These are phyloP conservation scores for Linnemannia schmuckeri DNA, from an alignment of 192 early-diverging fungal genomes.

Conservation along the genomic window DNA sequence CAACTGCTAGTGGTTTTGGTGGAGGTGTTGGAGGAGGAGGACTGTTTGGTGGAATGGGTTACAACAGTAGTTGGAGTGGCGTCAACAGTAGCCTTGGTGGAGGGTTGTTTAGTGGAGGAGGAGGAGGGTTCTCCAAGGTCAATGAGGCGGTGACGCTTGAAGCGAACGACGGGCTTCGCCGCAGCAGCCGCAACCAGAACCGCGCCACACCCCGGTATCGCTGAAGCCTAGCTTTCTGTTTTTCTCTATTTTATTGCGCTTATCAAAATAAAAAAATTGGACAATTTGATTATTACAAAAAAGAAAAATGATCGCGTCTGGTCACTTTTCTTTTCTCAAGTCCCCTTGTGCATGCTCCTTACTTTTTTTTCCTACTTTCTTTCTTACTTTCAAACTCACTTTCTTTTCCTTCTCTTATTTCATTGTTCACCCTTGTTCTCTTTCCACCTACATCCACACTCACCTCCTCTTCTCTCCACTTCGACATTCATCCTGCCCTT, in stretches of 20 bases:
- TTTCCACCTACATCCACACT: neutral
- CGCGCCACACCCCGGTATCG: neutral
- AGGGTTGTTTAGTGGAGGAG: neutral
- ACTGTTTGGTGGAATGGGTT: neutral
- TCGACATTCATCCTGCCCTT: neutral
- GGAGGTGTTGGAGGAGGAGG: neutral
- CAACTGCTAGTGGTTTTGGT: neutral
- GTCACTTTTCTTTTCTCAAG: too few relatives aligned
- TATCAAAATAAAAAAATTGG: constrained; percentile 2
- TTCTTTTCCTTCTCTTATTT: neutral
- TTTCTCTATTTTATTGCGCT: too few relatives aligned
- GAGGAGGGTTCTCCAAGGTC: neutral
- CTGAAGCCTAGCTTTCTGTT: neutral
- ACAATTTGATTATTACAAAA: too few relatives aligned
- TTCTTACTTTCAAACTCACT: neutral
- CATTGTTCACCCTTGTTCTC: neutral
- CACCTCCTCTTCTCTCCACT: neutral
- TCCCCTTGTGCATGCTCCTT: too few relatives aligned
- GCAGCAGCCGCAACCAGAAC: neutral
- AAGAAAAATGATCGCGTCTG: neutral
- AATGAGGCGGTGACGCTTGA: neutral
- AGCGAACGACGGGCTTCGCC: neutral
- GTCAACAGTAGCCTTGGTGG: neutral
- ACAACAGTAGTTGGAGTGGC: neutral
- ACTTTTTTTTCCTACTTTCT: neutral